Conservation (phyloP, 1,139 yeast genomes). For the Zygoascus sp. region DNA sequence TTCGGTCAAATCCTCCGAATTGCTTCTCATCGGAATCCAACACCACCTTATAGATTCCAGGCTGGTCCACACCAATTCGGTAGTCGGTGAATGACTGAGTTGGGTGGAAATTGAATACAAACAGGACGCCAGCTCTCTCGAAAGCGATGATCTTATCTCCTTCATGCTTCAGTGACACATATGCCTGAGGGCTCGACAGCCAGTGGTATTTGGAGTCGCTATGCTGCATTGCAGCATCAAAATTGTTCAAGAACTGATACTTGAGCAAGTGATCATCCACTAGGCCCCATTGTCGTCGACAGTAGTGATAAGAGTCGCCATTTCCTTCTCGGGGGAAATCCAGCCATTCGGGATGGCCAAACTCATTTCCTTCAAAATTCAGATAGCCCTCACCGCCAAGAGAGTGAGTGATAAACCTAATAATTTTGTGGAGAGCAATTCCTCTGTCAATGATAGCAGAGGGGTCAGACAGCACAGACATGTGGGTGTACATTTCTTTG, state of each 20-base stretch:
- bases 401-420: conserved; percentile 77
- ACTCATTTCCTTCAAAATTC: conserved; percentile 95
- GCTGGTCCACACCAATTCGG: conserved; percentile 76
- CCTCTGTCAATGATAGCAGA: conserved; percentile 86
- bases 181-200: conserved; percentile 75
- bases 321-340: conserved; percentile 94
- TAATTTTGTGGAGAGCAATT: conserved; percentile 82
- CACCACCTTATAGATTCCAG: conserved; percentile 73
- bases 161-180: conserved; percentile 82
- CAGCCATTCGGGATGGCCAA: conserved; percentile 98
- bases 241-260: conserved; percentile 69
- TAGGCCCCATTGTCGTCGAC: conserved; percentile 89
- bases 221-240: conserved; percentile 80
- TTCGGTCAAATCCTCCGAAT: conserved; percentile 79
- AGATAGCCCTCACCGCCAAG: conserved; percentile 95
- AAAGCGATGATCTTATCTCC: conserved; percentile 81
- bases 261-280: conserved; percentile 74
- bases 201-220: conserved; percentile 68
- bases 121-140: conserved; percentile 81
- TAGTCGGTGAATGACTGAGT: conserved; percentile 78
- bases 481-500: conserved; percentile 94
- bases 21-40: conserved; percentile 66
- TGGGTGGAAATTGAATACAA: conserved; percentile 87
- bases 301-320: conserved; percentile 83
- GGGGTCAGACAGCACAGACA: conserved; percentile 70